Evolutionary conservation across 1,284 basidiomycete species (phyloP).

Genomic region (Boletus sp.): DNA sequence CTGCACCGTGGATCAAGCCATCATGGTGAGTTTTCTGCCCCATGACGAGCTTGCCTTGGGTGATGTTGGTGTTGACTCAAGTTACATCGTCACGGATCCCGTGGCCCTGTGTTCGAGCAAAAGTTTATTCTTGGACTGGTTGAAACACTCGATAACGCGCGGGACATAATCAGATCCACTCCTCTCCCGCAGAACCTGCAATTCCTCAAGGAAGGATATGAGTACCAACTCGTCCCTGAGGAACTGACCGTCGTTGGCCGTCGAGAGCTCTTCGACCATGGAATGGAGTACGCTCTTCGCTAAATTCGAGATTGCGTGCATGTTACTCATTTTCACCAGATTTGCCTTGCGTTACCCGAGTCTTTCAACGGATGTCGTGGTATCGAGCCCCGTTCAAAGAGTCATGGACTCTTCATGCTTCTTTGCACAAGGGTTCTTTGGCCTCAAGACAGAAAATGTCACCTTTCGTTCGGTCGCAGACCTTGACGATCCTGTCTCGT

Average conservation of each 20-base stretch:
- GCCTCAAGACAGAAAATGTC: slow-evolving; percentile 2
- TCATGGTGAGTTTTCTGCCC: slow-evolving; percentile 26
- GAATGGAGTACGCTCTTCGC: slow-evolving; percentile 14
- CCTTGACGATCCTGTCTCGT: slow-evolving; percentile 35
- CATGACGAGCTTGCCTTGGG: background rate
- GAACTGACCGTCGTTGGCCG: slow-evolving; percentile 22
- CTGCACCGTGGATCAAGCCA: slow-evolving; percentile 42
- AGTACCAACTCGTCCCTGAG: slow-evolving; percentile 22
- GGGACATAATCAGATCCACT: slow-evolving; percentile 30
- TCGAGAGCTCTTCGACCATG: slow-evolving; percentile 20
- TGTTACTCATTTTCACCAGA: slow-evolving; percentile 13
- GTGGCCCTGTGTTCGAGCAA: slow-evolving; percentile 20
- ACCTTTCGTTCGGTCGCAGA: slow-evolving; percentile 14
- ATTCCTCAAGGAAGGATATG: slow-evolving; percentile 43
- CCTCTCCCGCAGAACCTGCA: slow-evolving; percentile 33
- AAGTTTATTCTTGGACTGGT: slow-evolving; percentile 34
- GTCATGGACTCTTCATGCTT: slow-evolving; percentile 21
- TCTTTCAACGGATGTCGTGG: slow-evolving; percentile 31
- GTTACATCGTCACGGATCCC: slow-evolving; percentile 31
- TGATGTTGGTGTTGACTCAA: background rate
- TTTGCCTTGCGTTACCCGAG: slow-evolving; percentile 20
- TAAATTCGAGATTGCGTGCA: background rate
- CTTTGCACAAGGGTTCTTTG: slow-evolving; percentile 17
- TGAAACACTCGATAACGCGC: slow-evolving; percentile 31
- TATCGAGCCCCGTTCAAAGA: slow-evolving; percentile 38